A percentile compares a stretch with the other conserved stretches of the same genome.
Evolutionary conservation across 352 stramenopile species (phyloP).

Genomic region (Globisporangium viniferum): DNA sequence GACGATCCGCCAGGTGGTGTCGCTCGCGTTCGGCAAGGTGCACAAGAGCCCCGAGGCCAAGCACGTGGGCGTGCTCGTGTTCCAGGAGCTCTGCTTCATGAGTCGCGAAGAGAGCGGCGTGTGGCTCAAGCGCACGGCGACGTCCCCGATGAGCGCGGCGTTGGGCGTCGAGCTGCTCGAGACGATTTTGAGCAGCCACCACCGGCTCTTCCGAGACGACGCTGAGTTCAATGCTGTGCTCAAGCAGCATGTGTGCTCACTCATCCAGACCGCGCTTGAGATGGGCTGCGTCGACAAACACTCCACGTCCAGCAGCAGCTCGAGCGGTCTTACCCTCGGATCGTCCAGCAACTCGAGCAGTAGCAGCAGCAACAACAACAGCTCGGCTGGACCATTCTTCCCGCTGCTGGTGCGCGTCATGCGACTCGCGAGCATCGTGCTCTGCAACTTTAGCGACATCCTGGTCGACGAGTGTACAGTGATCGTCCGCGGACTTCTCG

Average conservation of each 20-base stretch:
- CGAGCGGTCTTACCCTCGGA: conserved; percentile 25
- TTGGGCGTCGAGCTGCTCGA: conserved; percentile 80
- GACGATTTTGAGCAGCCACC: conserved; percentile 63
- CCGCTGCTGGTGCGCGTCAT: conserved; percentile 81
- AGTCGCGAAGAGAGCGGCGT: conserved; percentile 80
- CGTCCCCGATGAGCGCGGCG: conserved; percentile 73
- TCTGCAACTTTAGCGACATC: conserved; percentile 77
- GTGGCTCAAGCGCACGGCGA: conserved; percentile 78
- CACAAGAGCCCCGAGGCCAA: conserved; percentile 65
- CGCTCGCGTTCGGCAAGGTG: conserved; percentile 82
- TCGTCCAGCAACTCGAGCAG: conserved; percentile 33
- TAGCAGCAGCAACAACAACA: conserved; percentile 32
- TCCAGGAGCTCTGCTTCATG: conserved; percentile 86
- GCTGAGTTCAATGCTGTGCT: conserved; percentile 72
- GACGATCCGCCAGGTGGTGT: conserved; percentile 87
- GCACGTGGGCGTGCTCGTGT: conserved; percentile 77
- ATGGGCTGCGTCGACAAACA: conserved; percentile 56
- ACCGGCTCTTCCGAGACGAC: conserved; percentile 63
- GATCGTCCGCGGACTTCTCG: conserved; percentile 59
- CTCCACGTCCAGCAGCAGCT: conserved; percentile 25
- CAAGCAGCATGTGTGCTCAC: conserved; percentile 75
- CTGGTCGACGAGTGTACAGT: conserved; percentile 58
- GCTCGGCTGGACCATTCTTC: conserved; percentile 48
- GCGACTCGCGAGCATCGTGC: conserved; percentile 67
- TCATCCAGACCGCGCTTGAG: conserved; percentile 73